A percentile compares a stretch with the other conserved stretches of the same genome.
Conservation (phyloP, 202 grass and related monocot genomes). For the Brachypodium distachyon region DNA sequence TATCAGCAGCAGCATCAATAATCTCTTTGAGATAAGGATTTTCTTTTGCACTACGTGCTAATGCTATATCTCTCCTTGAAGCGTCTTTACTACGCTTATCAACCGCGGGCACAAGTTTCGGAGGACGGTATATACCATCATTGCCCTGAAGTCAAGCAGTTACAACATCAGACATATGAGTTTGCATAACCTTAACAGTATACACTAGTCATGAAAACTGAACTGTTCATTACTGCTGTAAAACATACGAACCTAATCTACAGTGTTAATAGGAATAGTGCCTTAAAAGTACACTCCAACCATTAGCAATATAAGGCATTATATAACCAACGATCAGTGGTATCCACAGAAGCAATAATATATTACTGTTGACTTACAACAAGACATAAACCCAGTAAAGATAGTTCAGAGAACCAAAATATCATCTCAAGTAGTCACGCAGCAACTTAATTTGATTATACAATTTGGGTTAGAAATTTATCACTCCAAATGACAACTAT, state of each 20-base stretch:
- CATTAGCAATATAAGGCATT: background rate
- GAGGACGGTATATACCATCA: slow-evolving; percentile 63
- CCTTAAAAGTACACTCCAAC: background rate
- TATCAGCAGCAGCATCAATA: slow-evolving; percentile 27
- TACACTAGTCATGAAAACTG: background rate
- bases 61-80: slow-evolving; percentile 58
- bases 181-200: background rate
- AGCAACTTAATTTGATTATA: background rate
- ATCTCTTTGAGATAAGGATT: slow-evolving; percentile 42
- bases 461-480: background rate
- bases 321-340: background rate
- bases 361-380: background rate
- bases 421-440: background rate
- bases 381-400: background rate
- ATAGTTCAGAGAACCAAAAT: too few relatives aligned
- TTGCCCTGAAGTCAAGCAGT: slow-evolving; percentile 22
- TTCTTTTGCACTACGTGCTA: slow-evolving; percentile 19
- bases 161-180: slow-evolving; percentile 13
- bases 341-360: background rate
- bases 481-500: background rate
- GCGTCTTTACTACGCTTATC: slow-evolving; percentile 59
- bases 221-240: background rate
- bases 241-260: background rate
- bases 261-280: background rate
- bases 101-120: slow-evolving; percentile 59